Percentiles rank a stretch among this genome's conserved stretches.
These are phyloP conservation scores for Phialophora tarda DNA, from an alignment of 2,329 filamentous ascomycete species.

Conservation along the genomic window DNA sequence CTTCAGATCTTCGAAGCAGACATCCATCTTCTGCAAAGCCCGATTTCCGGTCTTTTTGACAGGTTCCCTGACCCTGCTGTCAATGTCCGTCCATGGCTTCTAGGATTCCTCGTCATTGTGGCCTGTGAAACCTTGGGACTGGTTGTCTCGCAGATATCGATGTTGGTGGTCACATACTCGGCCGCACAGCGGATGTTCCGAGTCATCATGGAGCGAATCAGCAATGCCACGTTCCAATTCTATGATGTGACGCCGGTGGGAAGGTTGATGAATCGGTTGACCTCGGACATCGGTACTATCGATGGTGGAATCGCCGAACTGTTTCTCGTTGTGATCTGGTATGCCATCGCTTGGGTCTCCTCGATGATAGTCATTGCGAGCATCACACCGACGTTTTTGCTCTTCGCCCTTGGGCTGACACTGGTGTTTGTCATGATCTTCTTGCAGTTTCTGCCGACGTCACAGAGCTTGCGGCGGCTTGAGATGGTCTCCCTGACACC, in stretches of 20 bases:
- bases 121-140: constrained; percentile 64
- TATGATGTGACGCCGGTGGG: constrained; percentile 91
- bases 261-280: constrained; percentile 88
- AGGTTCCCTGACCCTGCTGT: constrained; percentile 69
- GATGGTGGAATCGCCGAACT: constrained; percentile 83
- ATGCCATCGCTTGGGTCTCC: constrained; percentile 72
- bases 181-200: constrained; percentile 78
- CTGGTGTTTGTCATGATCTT: constrained; percentile 75
- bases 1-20: constrained; percentile 36
- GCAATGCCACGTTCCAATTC: constrained; percentile 82
- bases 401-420: constrained; percentile 72
- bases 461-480: constrained; percentile 79
- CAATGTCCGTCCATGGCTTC: constrained; percentile 75
- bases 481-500: constrained; percentile 91
- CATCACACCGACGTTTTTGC: constrained; percentile 76
- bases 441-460: constrained; percentile 76
- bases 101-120: constrained; percentile 71
- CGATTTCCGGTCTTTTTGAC: constrained; percentile 49
- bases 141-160: constrained; percentile 67
- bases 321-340: constrained; percentile 73
- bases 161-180: constrained; percentile 78
- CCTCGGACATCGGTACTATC: constrained; percentile 85
- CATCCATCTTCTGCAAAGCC: constrained; percentile 36
- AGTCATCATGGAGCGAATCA: constrained; percentile 73
- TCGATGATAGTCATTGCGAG: constrained; percentile 78